Evolutionary conservation across 805 yeast genomes (phyloP), one percentile per base, ranked within the genome.

Genomic region (Yamadazyma philogaea): DNA sequence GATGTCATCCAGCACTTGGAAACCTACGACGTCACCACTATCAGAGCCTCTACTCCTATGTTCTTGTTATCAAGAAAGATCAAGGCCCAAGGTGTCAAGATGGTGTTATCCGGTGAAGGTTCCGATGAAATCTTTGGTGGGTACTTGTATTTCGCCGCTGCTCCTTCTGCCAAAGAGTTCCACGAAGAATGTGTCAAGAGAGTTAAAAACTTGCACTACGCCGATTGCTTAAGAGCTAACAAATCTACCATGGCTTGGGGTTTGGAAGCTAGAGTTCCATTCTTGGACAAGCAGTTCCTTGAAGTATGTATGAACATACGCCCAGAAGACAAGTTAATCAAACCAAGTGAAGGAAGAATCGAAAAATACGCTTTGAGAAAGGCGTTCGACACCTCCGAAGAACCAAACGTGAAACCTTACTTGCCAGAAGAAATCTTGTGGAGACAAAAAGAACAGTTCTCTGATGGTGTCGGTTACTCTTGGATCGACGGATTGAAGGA

Each of bases 241-340:
- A 93, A 93, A 74, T 90, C 97, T 26, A 93, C 99, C 46, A 87
- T 93, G 96, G 98, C 99, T 34, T 93, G 99, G 99, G 99, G 99
- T 68, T 79, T 93, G 51, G 99, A 93, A 74, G 99, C 99, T 48
- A 86, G 99, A 73, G 99, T 93, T 54, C 99, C 99, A 54, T 93
- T 93, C 86, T 79, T 93, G 72, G 99, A 93, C 72, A 87, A 82
- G 73, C 77, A 82, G 64, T 93, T 93, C 79, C 74, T 93, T 67
- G 87, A 91, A 59, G 79, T 87, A 34, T 81, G 95, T 67, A 84
- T 93, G 96, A 84, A 85, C 84, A 86, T 93, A 61, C 84, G 85
- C 70, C 98, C 99, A 52, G 77, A 77, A 51, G 97, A 93, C 59
- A 93, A 93, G 75, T 60, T 91, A 67, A 91, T 91, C 64, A 72